phyloP scores from a whole-genome alignment of 768 basidiomycete species.

The Strobilomyces echinocephalus region DNA sequence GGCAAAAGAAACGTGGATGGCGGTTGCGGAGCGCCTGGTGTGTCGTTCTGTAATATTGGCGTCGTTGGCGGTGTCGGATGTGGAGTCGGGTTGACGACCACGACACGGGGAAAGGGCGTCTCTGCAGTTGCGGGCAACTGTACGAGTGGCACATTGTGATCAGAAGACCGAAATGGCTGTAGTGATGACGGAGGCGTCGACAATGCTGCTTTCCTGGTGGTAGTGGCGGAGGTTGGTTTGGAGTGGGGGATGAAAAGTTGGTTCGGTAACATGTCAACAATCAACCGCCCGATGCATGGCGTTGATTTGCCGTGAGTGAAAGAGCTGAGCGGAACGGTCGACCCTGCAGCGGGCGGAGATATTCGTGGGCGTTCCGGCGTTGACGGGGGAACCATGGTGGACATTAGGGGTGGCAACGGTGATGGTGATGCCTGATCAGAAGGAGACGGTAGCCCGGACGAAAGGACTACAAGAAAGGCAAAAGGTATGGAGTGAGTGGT shows the following conservation, averaged over 20 bases:
- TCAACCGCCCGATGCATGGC: slow-evolving; percentile 42
- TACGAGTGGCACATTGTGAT: slow-evolving; percentile 23
- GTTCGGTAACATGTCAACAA: slow-evolving; percentile 56
- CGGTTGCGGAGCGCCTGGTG: slow-evolving; percentile 21
- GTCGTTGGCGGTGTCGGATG: slow-evolving; percentile 76
- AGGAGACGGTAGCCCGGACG: slow-evolving; percentile 24
- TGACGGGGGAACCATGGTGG: slow-evolving; percentile 15
- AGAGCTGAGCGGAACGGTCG: slow-evolving; percentile 7
- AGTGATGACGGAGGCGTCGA: slow-evolving; percentile 4
- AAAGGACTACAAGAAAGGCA: slow-evolving; percentile 22
- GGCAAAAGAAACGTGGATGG: slow-evolving; percentile 27
- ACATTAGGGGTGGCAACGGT: slow-evolving; percentile 23
- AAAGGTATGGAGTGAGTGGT: slow-evolving; percentile 11
- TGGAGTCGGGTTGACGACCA: slow-evolving; percentile 73
- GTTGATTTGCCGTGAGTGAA: slow-evolving; percentile 20
- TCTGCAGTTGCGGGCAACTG: slow-evolving; percentile 24
- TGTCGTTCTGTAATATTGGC: slow-evolving; percentile 38
- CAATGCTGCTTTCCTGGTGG: background rate
- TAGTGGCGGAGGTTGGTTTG: slow-evolving; percentile 2
- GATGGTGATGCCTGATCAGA: slow-evolving; percentile 28
- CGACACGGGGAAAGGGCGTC: slow-evolving; percentile 47
- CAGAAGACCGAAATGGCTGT: slow-evolving; percentile 12
- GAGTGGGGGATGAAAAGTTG: slow-evolving; percentile 27
- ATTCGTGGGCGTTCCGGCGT: slow-evolving; percentile 29
- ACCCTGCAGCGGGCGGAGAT: slow-evolving; percentile 19